A percentile compares a stretch with the other conserved stretches of the same genome.
Conservation (phyloP, 352 stramenopile species). For the Globisporangium okanoganense region DNA sequence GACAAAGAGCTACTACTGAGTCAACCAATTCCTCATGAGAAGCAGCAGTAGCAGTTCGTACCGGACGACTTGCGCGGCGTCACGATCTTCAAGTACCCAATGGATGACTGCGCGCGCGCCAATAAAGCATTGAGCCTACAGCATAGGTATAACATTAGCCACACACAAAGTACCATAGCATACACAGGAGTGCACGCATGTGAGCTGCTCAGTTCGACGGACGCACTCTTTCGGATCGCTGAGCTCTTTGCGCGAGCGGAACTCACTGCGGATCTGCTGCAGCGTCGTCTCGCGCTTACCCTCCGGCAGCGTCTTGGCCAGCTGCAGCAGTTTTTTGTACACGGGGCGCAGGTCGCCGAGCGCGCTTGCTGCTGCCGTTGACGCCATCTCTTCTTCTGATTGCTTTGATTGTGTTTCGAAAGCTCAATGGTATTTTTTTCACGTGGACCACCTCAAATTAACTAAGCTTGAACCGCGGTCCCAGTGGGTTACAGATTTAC, state of each 20-base stretch:
- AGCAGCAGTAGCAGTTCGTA: constrained; percentile 11
- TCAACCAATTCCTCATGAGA: not conserved
- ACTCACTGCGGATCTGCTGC: constrained; percentile 75
- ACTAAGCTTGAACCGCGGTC: not conserved
- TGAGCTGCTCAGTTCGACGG: too few relatives aligned
- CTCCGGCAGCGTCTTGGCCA: constrained; percentile 72
- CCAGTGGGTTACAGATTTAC: too few relatives aligned
- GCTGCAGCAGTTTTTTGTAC: constrained; percentile 83
- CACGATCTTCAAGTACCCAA: constrained; percentile 86
- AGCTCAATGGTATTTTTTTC: not conserved
- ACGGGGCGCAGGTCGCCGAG: constrained; percentile 51
- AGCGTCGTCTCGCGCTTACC: constrained; percentile 59
- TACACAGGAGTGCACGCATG: not conserved
- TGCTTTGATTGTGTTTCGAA: not conserved
- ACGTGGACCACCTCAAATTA: not conserved
- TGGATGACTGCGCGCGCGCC: constrained; percentile 75
- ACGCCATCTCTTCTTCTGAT: constrained; percentile 24
- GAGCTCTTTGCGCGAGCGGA: constrained; percentile 54
- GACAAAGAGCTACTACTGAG: not conserved
- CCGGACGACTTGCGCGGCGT: constrained; percentile 57
- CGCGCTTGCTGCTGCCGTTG: constrained; percentile 10
- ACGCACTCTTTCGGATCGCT: constrained; percentile 68
- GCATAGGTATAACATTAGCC: not conserved
- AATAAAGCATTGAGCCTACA: constrained; percentile 59
- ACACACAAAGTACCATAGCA: constrained; percentile 1